These are phyloP conservation scores for Xylaria sp. DNA, from an alignment of 2,329 filamentous ascomycete genomes.

Conservation along the genomic window DNA sequence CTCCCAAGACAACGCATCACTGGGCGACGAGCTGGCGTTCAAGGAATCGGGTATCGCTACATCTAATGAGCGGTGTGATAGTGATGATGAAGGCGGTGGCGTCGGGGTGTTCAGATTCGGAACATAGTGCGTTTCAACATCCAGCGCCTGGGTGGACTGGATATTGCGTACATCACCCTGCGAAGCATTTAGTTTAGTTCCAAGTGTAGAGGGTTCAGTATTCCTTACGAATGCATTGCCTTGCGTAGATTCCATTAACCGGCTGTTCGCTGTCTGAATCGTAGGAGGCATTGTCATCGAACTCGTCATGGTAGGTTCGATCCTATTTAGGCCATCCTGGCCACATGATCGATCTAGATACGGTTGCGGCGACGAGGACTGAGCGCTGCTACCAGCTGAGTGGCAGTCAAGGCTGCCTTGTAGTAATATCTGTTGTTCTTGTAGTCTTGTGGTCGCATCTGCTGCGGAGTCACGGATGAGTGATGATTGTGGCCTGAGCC, in stretches of 20 bases:
- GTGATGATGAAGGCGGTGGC: background rate
- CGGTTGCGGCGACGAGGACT: background rate
- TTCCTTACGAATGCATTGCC: slow-evolving; percentile 21
- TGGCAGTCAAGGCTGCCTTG: background rate
- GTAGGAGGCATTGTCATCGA: background rate
- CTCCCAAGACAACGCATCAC: background rate
- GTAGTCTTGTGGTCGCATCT: background rate
- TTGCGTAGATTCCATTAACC: background rate
- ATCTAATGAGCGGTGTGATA: background rate
- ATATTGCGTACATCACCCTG: slow-evolving; percentile 2
- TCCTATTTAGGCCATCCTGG: slow-evolving; percentile 3
- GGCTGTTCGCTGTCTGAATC: background rate
- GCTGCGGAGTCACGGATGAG: background rate
- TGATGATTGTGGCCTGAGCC: slow-evolving; percentile 8
- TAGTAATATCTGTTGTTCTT: background rate
- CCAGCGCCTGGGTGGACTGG: background rate
- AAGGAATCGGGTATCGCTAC: background rate
- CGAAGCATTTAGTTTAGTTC: slow-evolving; percentile 10
- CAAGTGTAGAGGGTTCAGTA: background rate
- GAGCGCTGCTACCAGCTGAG: too few relatives aligned
- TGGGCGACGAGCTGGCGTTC: background rate
- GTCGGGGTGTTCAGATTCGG: background rate
- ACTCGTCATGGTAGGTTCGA: background rate
- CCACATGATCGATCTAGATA: background rate
- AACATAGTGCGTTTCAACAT: background rate